These are phyloP conservation scores for Pontederia paniculata DNA, from an alignment of 176 grass and related monocot genomes.

Conservation along the genomic window DNA sequence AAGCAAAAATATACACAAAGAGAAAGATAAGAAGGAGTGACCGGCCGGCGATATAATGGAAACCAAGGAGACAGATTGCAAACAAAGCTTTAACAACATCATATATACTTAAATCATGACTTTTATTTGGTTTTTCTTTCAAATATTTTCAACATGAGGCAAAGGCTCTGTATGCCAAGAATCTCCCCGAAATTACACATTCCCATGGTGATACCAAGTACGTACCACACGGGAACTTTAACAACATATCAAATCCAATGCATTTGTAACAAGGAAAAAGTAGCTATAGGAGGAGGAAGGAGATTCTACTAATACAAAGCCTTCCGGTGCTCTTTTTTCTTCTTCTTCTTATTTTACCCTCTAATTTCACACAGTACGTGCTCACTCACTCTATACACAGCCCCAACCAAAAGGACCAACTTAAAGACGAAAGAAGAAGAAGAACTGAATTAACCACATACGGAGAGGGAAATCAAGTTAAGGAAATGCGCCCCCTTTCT, in stretches of 20 bases:
- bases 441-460: not conserved
- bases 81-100: too few species aligned
- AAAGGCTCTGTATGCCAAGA: conserved; percentile 13
- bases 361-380: too few species aligned
- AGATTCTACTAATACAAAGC: conserved; percentile 18
- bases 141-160: not conserved
- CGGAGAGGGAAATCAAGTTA: not conserved
- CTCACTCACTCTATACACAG: too few species aligned
- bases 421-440: not conserved
- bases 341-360: too few species aligned
- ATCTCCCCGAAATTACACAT: conserved; percentile 4
- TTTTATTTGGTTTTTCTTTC: not conserved
- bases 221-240: too few species aligned
- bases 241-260: not conserved
- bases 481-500: not conserved
- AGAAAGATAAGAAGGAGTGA: too few species aligned
- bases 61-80: too few species aligned
- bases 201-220: not conserved
- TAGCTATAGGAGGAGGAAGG: not conserved
- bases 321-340: not conserved
- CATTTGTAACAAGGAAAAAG: not conserved
- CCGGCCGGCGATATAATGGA: too few species aligned
- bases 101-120: not conserved
- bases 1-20: too few species aligned
- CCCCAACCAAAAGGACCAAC: not conserved